Evolutionary conservation across 208 protist genomes (phyloP).

Genomic region (Herpetomonas muscarum): DNA sequence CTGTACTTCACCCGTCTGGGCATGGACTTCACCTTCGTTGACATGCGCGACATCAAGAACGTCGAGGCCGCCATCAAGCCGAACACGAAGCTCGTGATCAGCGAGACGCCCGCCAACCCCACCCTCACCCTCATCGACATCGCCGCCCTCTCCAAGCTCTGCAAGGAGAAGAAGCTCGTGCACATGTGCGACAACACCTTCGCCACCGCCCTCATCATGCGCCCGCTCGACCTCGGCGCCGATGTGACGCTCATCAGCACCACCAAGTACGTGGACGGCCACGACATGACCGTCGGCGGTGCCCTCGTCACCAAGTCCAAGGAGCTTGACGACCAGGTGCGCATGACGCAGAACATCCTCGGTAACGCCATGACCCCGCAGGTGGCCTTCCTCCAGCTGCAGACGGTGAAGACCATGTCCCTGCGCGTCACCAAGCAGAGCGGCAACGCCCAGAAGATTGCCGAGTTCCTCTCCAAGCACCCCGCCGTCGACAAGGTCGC

Average conservation of each 20-base stretch:
- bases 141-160: slow-evolving; percentile 77
- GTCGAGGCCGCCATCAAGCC: slow-evolving; percentile 75
- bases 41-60: slow-evolving; percentile 88
- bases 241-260: slow-evolving; percentile 96
- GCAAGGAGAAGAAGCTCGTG: slow-evolving; percentile 71
- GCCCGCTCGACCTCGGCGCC: slow-evolving; percentile 93
- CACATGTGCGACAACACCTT: slow-evolving; percentile 97
- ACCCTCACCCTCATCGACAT: slow-evolving; percentile 93
- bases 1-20: slow-evolving; percentile 85
- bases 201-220: slow-evolving; percentile 94
- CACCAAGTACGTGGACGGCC: slow-evolving; percentile 97
- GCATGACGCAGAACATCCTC: slow-evolving; percentile 92
- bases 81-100: slow-evolving; percentile 94
- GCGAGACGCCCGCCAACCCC: slow-evolving; percentile 96
- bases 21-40: slow-evolving; percentile 93
- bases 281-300: slow-evolving; percentile 95
- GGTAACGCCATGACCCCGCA: slow-evolving; percentile 92
- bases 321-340: slow-evolving; percentile 79
- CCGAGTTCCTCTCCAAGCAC: slow-evolving; percentile 80
- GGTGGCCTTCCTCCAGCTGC: slow-evolving; percentile 93
- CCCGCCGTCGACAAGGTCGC: slow-evolving; percentile 81
- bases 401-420: slow-evolving; percentile 94
- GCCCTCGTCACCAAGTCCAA: slow-evolving; percentile 71
- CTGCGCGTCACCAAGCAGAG: slow-evolving; percentile 91
- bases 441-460: slow-evolving; percentile 90